A percentile compares a stretch with the other conserved stretches of the same genome.
Conservation (phyloP, 192 early-diverging fungal genomes). For the Umbelopsis ramanniana region DNA sequence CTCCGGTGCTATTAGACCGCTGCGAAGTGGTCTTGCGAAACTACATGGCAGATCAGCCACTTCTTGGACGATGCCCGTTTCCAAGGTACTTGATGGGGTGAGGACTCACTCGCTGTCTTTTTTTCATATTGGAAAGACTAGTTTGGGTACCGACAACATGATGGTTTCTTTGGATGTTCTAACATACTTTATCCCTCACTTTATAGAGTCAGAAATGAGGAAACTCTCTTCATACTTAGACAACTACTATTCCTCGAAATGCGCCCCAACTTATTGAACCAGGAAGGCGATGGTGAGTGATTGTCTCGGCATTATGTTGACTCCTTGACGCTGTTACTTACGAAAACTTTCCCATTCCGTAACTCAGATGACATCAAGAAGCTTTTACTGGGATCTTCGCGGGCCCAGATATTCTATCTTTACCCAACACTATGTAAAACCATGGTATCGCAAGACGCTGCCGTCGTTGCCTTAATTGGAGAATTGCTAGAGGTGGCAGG, state of each 20-base stretch:
- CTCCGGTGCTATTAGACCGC: slow-evolving; percentile 65
- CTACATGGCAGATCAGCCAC: slow-evolving; percentile 67
- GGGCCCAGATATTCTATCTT: slow-evolving; percentile 72
- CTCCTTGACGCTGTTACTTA: not conserved
- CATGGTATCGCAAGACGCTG: slow-evolving; percentile 52
- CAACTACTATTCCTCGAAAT: slow-evolving; percentile 37
- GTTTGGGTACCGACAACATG: not conserved
- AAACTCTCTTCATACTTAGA: slow-evolving; percentile 57
- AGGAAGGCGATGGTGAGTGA: not conserved
- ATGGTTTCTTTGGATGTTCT: no score
- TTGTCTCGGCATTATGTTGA: not conserved
- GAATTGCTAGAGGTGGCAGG: slow-evolving; percentile 38
- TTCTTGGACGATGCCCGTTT: slow-evolving; percentile 71
- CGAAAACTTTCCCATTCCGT: not conserved
- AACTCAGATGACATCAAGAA: slow-evolving; percentile 49
- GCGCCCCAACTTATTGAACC: slow-evolving; percentile 1
- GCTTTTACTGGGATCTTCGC: slow-evolving; percentile 57
- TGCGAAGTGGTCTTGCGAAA: slow-evolving; percentile 60
- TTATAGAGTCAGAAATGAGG: slow-evolving; percentile 61
- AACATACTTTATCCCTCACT: not conserved
- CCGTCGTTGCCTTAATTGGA: slow-evolving; percentile 31
- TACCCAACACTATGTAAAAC: slow-evolving; percentile 68
- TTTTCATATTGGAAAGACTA: not conserved
- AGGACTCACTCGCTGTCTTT: slow-evolving; percentile 12
- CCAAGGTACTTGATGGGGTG: slow-evolving; percentile 59